phyloP scores from a whole-genome alignment of 352 stramenopile genomes.

The Globisporangium cederbergense region DNA sequence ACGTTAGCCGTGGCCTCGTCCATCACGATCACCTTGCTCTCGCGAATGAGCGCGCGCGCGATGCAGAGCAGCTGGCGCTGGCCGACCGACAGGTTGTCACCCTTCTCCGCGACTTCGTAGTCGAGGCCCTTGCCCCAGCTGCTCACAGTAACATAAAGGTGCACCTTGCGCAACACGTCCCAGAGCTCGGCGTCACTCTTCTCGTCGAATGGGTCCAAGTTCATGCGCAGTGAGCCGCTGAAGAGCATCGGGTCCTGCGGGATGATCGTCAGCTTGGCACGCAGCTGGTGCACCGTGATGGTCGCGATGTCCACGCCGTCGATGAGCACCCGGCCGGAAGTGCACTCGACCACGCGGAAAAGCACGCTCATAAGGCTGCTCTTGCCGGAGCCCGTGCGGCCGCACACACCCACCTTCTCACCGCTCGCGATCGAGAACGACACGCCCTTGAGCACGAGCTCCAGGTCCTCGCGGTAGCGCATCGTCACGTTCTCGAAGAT shows the following conservation, averaged over 20 bases:
- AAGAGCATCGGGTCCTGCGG: conserved; percentile 91
- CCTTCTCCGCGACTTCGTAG: conserved; percentile 81
- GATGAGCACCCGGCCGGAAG: conserved; percentile 64
- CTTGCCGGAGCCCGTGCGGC: conserved; percentile 34
- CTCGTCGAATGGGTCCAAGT: conserved; percentile 87
- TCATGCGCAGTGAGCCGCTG: conserved; percentile 79
- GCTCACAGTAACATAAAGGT: conserved; percentile 20
- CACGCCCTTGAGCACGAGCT: conserved; percentile 29
- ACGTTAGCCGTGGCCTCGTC: conserved; percentile 95
- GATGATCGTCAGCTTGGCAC: conserved; percentile 51
- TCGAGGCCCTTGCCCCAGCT: conserved; percentile 47
- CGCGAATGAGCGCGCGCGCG: conserved; percentile 85
- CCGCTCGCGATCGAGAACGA: conserved; percentile 20
- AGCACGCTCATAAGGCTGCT: conserved; percentile 34
- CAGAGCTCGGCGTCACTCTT: conserved; percentile 49
- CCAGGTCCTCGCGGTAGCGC: conserved; percentile 30
- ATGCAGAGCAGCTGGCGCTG: conserved; percentile 95
- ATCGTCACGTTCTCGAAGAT: conserved; percentile 47
- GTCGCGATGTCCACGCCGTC: conserved; percentile 81
- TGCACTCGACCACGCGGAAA: conserved; percentile 35
- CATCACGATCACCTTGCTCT: conserved; percentile 86
- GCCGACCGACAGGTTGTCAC: conserved; percentile 92
- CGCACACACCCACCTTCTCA: conserved; percentile 33
- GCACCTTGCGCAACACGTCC: conserved; percentile 26
- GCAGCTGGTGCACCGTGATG: conserved; percentile 25